Conservation (phyloP, 305 asterid species). For the Lippia alba region DNA sequence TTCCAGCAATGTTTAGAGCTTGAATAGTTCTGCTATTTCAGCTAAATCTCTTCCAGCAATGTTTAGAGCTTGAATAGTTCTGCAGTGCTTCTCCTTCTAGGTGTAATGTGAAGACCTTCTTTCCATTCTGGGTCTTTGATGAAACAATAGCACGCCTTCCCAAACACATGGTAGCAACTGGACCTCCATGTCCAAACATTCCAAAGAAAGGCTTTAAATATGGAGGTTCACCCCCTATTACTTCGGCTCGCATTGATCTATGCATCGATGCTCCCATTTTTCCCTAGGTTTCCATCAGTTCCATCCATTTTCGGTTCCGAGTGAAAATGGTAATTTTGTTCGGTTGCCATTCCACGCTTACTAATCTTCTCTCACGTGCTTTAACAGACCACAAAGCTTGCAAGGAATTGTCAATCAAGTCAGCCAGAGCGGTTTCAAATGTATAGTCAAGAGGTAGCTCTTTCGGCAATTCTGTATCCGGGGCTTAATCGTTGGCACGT, state of each 20-base stretch:
- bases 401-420: conserved; percentile 78
- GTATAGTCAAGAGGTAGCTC: no score
- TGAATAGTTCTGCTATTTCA: conserved; percentile 54
- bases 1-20: conserved; percentile 57
- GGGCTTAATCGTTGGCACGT: no score
- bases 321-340: conserved; percentile 59
- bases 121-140: conserved; percentile 63
- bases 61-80: conserved; percentile 47
- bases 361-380: conserved; percentile 45
- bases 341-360: conserved; percentile 48
- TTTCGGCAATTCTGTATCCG: no score
- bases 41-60: conserved; percentile 69
- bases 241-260: conserved; percentile 49
- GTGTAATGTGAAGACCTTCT: conserved; percentile 57
- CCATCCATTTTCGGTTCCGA: conserved; percentile 90
- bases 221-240: conserved; percentile 77
- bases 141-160: conserved; percentile 74
- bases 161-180: conserved; percentile 76
- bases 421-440: no score
- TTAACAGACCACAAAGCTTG: conserved; percentile 79
- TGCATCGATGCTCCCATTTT: conserved; percentile 82
- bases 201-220: conserved; percentile 84
- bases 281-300: conserved; percentile 67
- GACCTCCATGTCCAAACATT: conserved; percentile 88
- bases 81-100: conserved; percentile 75